These are phyloP conservation scores for Hypholoma fasciculare DNA, from an alignment of 768 basidiomycete genomes.

Conservation along the genomic window DNA sequence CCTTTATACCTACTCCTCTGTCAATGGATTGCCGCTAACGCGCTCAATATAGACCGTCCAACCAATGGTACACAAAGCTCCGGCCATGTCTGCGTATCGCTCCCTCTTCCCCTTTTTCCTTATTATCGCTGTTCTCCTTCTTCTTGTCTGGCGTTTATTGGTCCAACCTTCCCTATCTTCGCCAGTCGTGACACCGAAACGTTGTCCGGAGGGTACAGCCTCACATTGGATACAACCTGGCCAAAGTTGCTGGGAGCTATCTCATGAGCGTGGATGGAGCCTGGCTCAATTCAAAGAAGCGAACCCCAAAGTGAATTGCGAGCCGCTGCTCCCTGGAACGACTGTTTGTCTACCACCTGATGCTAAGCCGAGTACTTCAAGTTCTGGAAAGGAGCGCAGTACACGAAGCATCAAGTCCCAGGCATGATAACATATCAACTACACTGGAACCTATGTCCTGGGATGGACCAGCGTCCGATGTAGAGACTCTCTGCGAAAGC, in stretches of 20 bases:
- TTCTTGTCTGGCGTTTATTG: conserved; percentile 65
- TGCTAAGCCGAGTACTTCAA: neutral
- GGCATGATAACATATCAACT: neutral
- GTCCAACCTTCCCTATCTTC: conserved; percentile 39
- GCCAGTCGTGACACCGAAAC: conserved; percentile 16
- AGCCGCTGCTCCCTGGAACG: conserved; percentile 57
- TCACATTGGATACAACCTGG: conserved; percentile 54
- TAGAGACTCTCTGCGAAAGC: too few relatives aligned
- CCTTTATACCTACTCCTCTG: neutral
- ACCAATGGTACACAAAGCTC: conserved; percentile 1
- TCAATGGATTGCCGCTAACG: too few relatives aligned
- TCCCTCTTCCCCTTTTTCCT: conserved; percentile 75
- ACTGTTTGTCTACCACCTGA: conserved; percentile 54
- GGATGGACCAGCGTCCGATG: neutral
- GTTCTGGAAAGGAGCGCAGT: neutral
- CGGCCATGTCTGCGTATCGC: conserved; percentile 45
- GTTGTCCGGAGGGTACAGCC: conserved; percentile 42
- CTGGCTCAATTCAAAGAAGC: conserved; percentile 51
- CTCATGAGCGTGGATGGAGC: conserved; percentile 45
- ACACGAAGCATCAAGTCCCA: neutral
- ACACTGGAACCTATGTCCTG: neutral
- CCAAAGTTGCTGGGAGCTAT: conserved; percentile 68
- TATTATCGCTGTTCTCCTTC: conserved; percentile 59
- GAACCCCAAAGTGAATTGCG: conserved; percentile 57
- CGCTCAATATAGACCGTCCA: conserved; percentile 1